Base-by-base conservation (phyloP, 2,329 filamentous ascomycete genomes). In the Lasiodiplodia theobromae region DNA sequence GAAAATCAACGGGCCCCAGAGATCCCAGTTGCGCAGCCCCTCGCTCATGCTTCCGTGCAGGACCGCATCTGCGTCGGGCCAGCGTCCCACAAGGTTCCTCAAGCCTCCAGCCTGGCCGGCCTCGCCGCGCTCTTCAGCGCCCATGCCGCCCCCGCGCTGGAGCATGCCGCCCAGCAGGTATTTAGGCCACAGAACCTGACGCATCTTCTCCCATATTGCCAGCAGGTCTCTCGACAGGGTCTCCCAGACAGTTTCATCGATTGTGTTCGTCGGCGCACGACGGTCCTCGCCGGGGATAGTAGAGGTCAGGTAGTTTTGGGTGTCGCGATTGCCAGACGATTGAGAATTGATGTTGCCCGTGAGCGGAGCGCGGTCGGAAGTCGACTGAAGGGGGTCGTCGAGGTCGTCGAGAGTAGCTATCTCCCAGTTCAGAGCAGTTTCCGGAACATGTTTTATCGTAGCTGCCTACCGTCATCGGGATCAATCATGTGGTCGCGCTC, bases 191-290 rank as follows among this genome's bases (percentile, higher is more conserved):
- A 99, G 88, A 49, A 99, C 96, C 84, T 97, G 95, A 80, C 92
- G 91, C 90, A 99, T 93, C 86, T 99, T 99, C 82, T 93, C 92
- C 95, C 96, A 98, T 44, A 98, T 93, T 31, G 94, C 96, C 8
- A 95, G 82, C 72, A 99, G 83, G 80, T 99, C 96, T 73, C 96
- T 91, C 65, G 92, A 93, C 70, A 99, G 85, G n/a, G 96, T 99
- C 53, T 95, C 93, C 96, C 96, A 99, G 51, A 99, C 96, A 1
- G 90, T 91, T 83, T 99, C 96, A 80, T 99, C 96, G 79, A 99
- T 96, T 56, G 96, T 99, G 82, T 96, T 97, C 72, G 91, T 89
- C 8, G 94, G 88, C 18, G 96, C 94, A 71, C 91, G 88, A 67
- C 96, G 92, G 83, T 99, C 96, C 81, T 98, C 95, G 73, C 96